Percentiles rank a stretch among this genome's conserved stretches.
phyloP scores from a whole-genome alignment of 345 rosid species.

The Trapa incisa region DNA sequence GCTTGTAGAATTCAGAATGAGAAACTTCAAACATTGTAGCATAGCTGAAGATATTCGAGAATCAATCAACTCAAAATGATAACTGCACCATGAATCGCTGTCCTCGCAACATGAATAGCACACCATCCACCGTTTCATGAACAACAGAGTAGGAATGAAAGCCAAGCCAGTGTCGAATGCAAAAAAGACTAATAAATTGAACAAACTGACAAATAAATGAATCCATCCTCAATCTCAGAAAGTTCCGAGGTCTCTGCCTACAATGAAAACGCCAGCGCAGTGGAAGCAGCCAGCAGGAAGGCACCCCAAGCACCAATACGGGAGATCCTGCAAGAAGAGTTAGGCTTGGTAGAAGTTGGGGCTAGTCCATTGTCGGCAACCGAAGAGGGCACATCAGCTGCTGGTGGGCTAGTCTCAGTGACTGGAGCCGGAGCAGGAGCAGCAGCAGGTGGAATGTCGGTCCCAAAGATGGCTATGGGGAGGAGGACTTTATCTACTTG shows the following conservation, averaged over 20 bases:
- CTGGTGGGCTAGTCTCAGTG: slow-evolving; percentile 18
- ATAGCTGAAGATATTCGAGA: too few relatives aligned
- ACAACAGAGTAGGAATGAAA: slow-evolving; percentile 14
- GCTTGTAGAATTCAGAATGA: too few relatives aligned
- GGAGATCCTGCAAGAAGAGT: slow-evolving; percentile 27
- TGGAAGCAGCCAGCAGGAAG: slow-evolving; percentile 30
- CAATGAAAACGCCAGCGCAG: slow-evolving; percentile 19
- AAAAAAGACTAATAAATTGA: background rate
- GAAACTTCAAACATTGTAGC: too few relatives aligned
- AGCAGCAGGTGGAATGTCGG: slow-evolving; percentile 75
- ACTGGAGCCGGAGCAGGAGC: slow-evolving; percentile 86
- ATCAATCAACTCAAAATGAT: too few relatives aligned
- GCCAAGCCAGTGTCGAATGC: slow-evolving; percentile 16
- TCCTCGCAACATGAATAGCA: too few relatives aligned
- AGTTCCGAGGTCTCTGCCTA: slow-evolving; percentile 12
- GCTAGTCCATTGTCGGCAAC: slow-evolving; percentile 10
- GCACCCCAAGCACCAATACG: slow-evolving; percentile 21
- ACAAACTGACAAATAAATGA: background rate
- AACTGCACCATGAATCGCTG: too few relatives aligned
- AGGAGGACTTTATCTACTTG: slow-evolving; percentile 67
- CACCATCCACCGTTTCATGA: background rate
- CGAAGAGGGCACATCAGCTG: slow-evolving; percentile 49
- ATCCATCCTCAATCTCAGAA: slow-evolving; percentile 17
- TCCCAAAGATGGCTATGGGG: slow-evolving; percentile 82
- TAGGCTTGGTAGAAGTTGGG: slow-evolving; percentile 8